Base-by-base conservation (phyloP, 2,329 filamentous ascomycete species). In the Emericellopsis atlantica region DNA sequence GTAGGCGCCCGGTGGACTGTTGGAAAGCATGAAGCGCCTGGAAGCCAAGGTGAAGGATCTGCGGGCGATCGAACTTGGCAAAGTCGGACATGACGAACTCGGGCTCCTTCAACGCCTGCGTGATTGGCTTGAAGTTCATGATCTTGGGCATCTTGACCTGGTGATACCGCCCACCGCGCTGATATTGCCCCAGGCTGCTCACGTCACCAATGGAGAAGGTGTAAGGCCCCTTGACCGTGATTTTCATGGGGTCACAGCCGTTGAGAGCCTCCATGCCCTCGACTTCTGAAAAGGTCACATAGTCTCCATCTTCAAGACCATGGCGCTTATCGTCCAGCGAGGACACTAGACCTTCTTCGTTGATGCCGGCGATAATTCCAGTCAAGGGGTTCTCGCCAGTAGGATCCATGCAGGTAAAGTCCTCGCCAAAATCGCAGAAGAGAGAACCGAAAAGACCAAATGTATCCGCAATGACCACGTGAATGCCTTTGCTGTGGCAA, bases 121-220 rank as follows among this genome's bases (percentile, higher is more conserved):
- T 79, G 43, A 95, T 76, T 33, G 79, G 71, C 66, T 95, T 85
- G 65, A 96, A 98, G 58, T 92, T 76, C 53, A 96, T 65, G 41
- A 87, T 76, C 66, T 92, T 95, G 39, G 92, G 92, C 90, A 95
- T 95, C 74, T 96, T 98, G 61, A 96, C 92, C 62, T 98, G 92
- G 32, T 85, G 82, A 61, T 84, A 98, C 44, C 95, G 76, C 45
- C 92, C 92, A 37, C 90, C 90, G 40, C 84, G 76, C 67, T 85
- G 69, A 67, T 98, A 98, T 53, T 84, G 73, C 31, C 92, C 92
- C 31, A 95, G 72, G 6, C 78, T 81, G 21, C 84, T 86, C 9
- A 96, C 87, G 58, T 95, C 87, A 34, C 90, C 92, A 51, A 98
- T 95, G 12, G 87, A 92, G 64, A 98, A 98, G 8, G 89, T 95